Conservation (phyloP, 768 basidiomycete genomes). For the Nidularia pulvinata region DNA sequence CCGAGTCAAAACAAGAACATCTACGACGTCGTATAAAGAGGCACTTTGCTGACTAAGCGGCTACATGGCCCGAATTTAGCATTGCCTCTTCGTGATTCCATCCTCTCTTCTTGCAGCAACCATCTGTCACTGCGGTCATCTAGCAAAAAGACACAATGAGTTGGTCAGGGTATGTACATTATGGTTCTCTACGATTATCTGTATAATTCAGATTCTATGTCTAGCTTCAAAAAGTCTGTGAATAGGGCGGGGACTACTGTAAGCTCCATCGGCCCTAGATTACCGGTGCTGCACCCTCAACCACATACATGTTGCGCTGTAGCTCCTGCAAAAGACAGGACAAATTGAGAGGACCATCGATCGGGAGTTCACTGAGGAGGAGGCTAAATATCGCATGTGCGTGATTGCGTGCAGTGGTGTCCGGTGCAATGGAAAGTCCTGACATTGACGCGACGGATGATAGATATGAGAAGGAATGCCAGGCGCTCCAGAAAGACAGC, state of each 20-base stretch:
- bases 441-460: background rate
- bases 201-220: constrained; percentile 2
- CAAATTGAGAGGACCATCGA: constrained; percentile 97
- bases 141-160: constrained; percentile 32
- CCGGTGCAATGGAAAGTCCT: background rate
- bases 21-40: too few species aligned
- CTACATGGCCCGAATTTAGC: too few species aligned
- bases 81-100: too few species aligned
- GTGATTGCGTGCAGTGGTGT: constrained; percentile 21
- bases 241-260: constrained; percentile 92
- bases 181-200: background rate
- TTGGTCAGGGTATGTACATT: constrained; percentile 48
- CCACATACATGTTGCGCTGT: constrained; percentile 9
- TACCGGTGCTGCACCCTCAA: constrained; percentile 7
- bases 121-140: background rate
- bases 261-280: constrained; percentile 19
- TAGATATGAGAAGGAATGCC: constrained; percentile 97
- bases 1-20: too few species aligned
- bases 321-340: constrained; percentile 98
- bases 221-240: constrained; percentile 90
- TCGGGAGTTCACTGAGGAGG: constrained; percentile 91
- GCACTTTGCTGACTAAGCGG: too few species aligned
- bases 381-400: constrained; percentile 86
- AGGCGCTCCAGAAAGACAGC: constrained; percentile 90
- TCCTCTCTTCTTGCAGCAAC: too few species aligned